These are phyloP conservation scores for Rhododendron williamsianum DNA, from an alignment of 148 eudicot species.

Conservation along the genomic window DNA sequence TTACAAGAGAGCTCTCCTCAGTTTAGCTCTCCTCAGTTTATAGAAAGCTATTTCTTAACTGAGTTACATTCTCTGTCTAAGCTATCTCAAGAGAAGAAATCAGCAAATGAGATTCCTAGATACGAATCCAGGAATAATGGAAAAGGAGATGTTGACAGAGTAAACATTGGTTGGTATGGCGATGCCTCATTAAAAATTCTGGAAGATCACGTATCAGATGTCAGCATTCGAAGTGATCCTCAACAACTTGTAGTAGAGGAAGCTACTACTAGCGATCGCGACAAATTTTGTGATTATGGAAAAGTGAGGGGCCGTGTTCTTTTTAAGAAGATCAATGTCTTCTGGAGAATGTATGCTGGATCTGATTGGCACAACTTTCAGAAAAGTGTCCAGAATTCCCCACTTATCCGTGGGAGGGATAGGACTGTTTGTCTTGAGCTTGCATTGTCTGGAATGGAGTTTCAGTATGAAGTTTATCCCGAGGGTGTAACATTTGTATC, in stretches of 20 bases:
- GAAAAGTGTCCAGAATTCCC: constrained; percentile 25
- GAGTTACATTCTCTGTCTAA: constrained; percentile 53
- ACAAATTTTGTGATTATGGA: constrained; percentile 23
- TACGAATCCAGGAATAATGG: constrained; percentile 25
- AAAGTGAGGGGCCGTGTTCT: constrained; percentile 55
- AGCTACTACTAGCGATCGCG: constrained; percentile 15
- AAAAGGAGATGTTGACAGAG: constrained; percentile 28
- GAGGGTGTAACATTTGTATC: constrained; percentile 64
- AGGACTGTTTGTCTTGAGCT: constrained; percentile 58
- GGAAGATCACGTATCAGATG: constrained; percentile 65
- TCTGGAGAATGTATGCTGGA: constrained; percentile 80
- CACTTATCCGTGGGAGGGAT: constrained; percentile 45
- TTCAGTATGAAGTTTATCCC: constrained; percentile 57
- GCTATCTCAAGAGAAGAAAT: constrained; percentile 32
- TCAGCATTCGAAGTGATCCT: constrained; percentile 20
- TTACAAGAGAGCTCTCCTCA: constrained; percentile 35
- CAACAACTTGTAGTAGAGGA: constrained; percentile 22
- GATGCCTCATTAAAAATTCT: constrained; percentile 44
- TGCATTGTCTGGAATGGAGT: constrained; percentile 47
- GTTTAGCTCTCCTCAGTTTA: constrained; percentile 48
- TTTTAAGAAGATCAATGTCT: constrained; percentile 58
- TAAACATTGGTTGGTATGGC: constrained; percentile 67
- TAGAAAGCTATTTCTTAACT: constrained; percentile 75
- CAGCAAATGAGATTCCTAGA: constrained; percentile 26
- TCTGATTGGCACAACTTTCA: constrained; percentile 69